Evolutionary conservation across 108 stramenopile genomes (phyloP), one percentile per base, ranked within the genome.

Genomic region (Mediolabrus comicus): DNA sequence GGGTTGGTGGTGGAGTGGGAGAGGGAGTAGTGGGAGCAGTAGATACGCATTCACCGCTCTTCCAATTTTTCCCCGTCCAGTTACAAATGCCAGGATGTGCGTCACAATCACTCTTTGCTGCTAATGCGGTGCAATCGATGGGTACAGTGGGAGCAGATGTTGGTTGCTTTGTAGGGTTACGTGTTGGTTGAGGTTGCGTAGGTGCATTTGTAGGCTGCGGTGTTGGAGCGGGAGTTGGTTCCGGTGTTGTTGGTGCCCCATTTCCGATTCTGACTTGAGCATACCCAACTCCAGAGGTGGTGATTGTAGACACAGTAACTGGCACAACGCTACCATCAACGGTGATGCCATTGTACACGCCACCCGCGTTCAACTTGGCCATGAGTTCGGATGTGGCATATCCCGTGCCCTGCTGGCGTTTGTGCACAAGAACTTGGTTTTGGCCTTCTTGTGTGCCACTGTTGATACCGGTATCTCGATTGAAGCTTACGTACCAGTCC

Each of bases 391-490:
- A n/a, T n/a, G n/a, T n/a, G n/a, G n/a, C n/a, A n/a, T n/a, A n/a
- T n/a, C n/a, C n/a, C n/a, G n/a, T n/a, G n/a, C n/a, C n/a, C n/a
- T n/a, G n/a, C n/a, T n/a, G n/a, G n/a, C n/a, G n/a, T n/a, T n/a
- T n/a, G n/a, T n/a, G n/a, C n/a, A 75, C 32, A 13, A 34, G 68
- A 13, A 87, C 81, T 57, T 84, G 81, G 57, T 87, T 77, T 0
- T 28, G 43, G 24, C 38, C 77, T 29, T 84, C 81, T 14, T 24
- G 5, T 3, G 81, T 84, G 5, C 76, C 82, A 10, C 25, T 19
- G 41, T 86, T 83, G 61, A 83, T 63, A 19, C 85, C 85, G 3
- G 12, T 65, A 11, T 74, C 30, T 43, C 54, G 53, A 36, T 86
- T 86, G 74, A 66, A 86, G 31, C 64, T 67, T 11, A 84, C 34